Base-by-base conservation (phyloP, 108 stramenopile genomes). In the Stephanodiscus triporus region DNA sequence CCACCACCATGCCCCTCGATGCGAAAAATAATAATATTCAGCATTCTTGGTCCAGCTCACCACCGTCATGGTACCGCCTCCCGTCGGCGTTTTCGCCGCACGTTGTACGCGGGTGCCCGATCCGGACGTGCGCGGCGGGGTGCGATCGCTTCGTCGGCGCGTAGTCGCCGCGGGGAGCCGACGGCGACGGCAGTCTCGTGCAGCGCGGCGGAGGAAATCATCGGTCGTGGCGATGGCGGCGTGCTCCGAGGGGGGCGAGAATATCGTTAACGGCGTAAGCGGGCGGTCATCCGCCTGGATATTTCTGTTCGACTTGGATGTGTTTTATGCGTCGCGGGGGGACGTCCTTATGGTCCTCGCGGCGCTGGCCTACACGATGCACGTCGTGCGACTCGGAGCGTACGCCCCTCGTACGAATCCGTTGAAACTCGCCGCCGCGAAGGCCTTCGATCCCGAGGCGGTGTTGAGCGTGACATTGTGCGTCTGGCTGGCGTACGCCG, bases 41-140 rank as follows among this genome's bases (percentile, higher is more conserved):
- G 92, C 89, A 17, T 93, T 95, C 73, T 76, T 95, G 50, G 84
- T 95, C 17, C 91, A 95, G 67, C 78, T 93, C 11, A 93, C 92
- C 30, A 94, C 92, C 2, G 82, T 94, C 29, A 85, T 94, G 84
- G 90, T 94, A 16, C 92, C 92, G 24, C 47, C n/a, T n/a, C n/a
- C n/a, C n/a, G n/a, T n/a, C n/a, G n/a, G n/a, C n/a, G n/a, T n/a
- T n/a, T n/a, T n/a, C n/a, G n/a, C n/a, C n/a, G n/a, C n/a, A n/a
- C n/a, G n/a, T n/a, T n/a, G n/a, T n/a, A n/a, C n/a, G n/a, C n/a
- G n/a, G n/a, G n/a, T n/a, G n/a, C n/a, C n/a, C n/a, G n/a, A n/a
- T n/a, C n/a, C n/a, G n/a, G n/a, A n/a, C n/a, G n/a, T n/a, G n/a
- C n/a, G n/a, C n/a, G n/a, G n/a, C n/a, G n/a, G n/a, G n/a, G n/a